These are phyloP conservation scores for Cystofilobasidium macerans DNA, from an alignment of 768 basidiomycete genomes.

Conservation along the genomic window DNA sequence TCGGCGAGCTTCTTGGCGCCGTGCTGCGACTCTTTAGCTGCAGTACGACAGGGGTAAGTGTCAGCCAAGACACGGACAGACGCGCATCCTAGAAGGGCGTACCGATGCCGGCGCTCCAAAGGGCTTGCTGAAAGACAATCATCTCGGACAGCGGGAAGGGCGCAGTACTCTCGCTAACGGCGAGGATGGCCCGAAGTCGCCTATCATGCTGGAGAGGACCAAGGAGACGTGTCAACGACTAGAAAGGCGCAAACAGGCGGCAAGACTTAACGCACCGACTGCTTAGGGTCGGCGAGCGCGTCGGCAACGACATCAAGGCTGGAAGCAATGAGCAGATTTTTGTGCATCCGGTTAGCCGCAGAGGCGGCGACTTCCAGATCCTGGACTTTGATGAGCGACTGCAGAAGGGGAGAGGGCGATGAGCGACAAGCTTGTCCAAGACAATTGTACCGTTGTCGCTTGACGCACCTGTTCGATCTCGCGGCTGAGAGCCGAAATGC, in stretches of 20 bases:
- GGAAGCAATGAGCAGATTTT: conserved; percentile 11
- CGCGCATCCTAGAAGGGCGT: not conserved
- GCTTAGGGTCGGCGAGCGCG: conserved; percentile 9
- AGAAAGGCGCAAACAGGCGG: not conserved
- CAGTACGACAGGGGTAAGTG: not conserved
- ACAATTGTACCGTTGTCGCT: too few species aligned
- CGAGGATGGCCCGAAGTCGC: not conserved
- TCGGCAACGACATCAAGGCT: conserved; percentile 4
- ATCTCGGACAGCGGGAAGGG: conserved; percentile 20
- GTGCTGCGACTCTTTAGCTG: not conserved
- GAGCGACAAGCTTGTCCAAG: too few species aligned
- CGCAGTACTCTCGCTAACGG: not conserved
- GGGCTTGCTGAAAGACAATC: conserved; percentile 18
- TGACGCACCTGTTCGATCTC: conserved; percentile 14
- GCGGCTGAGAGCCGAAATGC: conserved; percentile 3
- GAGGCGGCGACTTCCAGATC: not conserved
- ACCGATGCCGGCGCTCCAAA: conserved; percentile 15
- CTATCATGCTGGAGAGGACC: not conserved
- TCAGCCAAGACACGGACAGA: too few species aligned
- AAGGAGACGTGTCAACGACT: not conserved
- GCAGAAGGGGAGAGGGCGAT: not conserved
- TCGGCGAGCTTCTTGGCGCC: not conserved
- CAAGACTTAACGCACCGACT: conserved; percentile 9
- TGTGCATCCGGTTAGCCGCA: not conserved
- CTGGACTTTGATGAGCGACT: conserved; percentile 11